Evolutionary conservation across 805 yeast species (phyloP), one percentile per base, ranked within the genome.

Genomic region (Candida koratica): DNA sequence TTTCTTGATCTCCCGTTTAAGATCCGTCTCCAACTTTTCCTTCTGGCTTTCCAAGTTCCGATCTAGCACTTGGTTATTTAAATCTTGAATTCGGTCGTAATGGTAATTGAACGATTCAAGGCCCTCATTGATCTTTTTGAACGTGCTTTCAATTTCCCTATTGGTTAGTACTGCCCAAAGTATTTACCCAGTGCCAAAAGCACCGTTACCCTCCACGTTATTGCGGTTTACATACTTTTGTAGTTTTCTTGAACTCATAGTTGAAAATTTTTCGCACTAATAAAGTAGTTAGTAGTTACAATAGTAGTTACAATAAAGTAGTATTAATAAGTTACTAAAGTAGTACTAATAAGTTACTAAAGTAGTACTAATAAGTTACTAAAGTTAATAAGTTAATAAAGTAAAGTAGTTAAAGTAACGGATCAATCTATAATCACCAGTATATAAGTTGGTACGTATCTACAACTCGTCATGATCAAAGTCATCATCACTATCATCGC

Each of bases 391-490:
- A n/a, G n/a, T n/a, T n/a, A n/a, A n/a, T n/a, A n/a, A 20, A 20
- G 23, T 20, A 20, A 10, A 20, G 23, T 20, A 20, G 9, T 8
- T 10, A 20, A 25, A 13, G 10, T 25, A 10, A 12, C 5, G 12
- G 32, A 29, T 12, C 32, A 29, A 29, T 29, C 32, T 29, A 29
- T 29, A 29, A 29, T 29, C 32, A 29, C 32, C 20, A 29, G 18
- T 29, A 28, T 19, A 23, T 29, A 29, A 13, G 14, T 28, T 13
- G 11, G 13, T 22, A 20, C 10, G 10, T 17, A 30, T n/a, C 24
- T 56, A 67, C 61, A 67, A 66, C 51, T 67, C 73, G 43, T 67
- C 73, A 51, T 67, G 70, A 44, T 67, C 72, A 11, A 68, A 63
- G 45, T 64, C 69, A 43, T 61, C 66, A 38, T 64, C 69, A 45